These are phyloP conservation scores for Mortierella sp. DNA, from an alignment of 371 early-diverging fungal genomes.

Conservation along the genomic window DNA sequence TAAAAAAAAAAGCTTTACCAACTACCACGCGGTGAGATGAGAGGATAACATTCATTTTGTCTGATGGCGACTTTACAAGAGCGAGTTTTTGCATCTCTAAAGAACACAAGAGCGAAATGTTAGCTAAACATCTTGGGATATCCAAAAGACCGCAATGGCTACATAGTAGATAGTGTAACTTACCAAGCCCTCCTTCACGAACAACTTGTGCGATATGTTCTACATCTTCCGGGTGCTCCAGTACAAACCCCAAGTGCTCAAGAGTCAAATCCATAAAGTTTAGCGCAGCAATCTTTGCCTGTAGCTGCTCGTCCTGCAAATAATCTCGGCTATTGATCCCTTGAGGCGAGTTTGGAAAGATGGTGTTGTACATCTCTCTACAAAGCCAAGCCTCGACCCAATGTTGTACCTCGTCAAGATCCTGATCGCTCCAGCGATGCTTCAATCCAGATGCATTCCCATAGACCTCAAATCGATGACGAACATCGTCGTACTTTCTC, in stretches of 20 bases:
- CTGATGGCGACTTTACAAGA: slow-evolving; percentile 60
- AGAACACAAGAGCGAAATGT: background rate
- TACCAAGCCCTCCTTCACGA: slow-evolving; percentile 59
- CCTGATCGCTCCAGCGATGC: slow-evolving; percentile 41
- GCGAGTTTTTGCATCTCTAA: slow-evolving; percentile 63
- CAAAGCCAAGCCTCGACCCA: slow-evolving; percentile 55
- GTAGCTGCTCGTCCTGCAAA: slow-evolving; percentile 72
- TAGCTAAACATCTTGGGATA: background rate
- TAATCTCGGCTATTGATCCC: slow-evolving; percentile 62
- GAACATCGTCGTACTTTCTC: slow-evolving; percentile 47
- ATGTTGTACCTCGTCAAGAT: slow-evolving; percentile 44
- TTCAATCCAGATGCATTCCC: slow-evolving; percentile 39
- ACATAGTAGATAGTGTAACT: background rate
- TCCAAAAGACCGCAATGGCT: no score
- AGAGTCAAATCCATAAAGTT: slow-evolving; percentile 71
- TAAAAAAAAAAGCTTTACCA: slow-evolving; percentile 34
- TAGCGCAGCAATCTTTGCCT: slow-evolving; percentile 78
- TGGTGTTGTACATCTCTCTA: slow-evolving; percentile 30
- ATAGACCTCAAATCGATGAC: slow-evolving; percentile 38
- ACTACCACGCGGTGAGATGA: slow-evolving; percentile 66
- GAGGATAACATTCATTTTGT: slow-evolving; percentile 62
- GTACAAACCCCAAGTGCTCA: slow-evolving; percentile 69
- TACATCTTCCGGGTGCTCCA: slow-evolving; percentile 58
- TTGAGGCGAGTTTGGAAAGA: slow-evolving; percentile 32
- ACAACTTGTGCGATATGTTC: slow-evolving; percentile 60